Conservation (phyloP, 208 protist species). For the Leishmania turanica region DNA sequence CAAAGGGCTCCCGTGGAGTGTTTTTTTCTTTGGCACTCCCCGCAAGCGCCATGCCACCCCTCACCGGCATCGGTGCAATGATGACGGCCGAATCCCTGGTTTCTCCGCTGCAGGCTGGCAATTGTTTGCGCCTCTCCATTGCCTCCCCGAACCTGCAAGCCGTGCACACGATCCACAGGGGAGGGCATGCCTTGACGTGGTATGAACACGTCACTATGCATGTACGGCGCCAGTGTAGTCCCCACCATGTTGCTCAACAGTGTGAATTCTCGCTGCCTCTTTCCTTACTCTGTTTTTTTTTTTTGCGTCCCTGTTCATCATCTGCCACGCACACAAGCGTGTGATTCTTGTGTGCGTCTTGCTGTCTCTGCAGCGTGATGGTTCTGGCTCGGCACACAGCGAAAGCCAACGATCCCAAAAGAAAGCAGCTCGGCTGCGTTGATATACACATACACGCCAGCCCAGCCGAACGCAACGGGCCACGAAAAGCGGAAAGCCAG, state of each 20-base stretch:
- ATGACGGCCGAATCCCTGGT: background rate
- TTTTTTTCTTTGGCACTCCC: background rate
- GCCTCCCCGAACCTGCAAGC: too few relatives aligned
- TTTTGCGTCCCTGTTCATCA: background rate
- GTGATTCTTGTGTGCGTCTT: background rate
- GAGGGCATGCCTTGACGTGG: background rate
- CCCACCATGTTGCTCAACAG: background rate
- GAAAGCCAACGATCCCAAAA: background rate
- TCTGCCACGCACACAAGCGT: background rate
- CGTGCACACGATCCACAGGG: too few relatives aligned
- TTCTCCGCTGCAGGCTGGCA: background rate
- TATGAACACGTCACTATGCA: background rate
- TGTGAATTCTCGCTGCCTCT: background rate
- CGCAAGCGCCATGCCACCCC: background rate
- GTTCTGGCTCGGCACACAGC: background rate
- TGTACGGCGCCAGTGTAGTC: background rate
- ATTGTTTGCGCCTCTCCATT: too few relatives aligned
- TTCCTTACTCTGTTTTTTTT: background rate
- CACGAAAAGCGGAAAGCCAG: background rate
- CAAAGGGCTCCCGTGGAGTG: background rate
- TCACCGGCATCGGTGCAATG: background rate
- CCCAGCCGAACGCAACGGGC: background rate
- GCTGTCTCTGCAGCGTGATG: background rate
- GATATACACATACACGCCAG: background rate
- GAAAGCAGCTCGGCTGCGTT: background rate